A percentile compares a stretch with the other conserved stretches of the same genome.
These are phyloP conservation scores for Nannizziopsis barbatae DNA, from an alignment of 2,329 filamentous ascomycete genomes.

Conservation along the genomic window DNA sequence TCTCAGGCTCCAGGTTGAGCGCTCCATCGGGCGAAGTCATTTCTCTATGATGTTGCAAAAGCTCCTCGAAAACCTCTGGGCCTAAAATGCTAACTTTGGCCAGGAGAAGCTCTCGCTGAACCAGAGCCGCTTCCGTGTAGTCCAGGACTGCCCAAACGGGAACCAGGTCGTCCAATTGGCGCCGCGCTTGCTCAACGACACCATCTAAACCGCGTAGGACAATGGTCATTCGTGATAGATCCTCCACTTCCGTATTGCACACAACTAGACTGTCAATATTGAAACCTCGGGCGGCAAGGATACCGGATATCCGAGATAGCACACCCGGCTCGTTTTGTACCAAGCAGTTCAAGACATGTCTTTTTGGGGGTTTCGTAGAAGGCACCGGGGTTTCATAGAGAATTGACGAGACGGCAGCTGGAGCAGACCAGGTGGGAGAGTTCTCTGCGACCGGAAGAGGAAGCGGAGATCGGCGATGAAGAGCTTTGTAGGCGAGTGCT, in stretches of 20 bases:
- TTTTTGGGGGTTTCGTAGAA: conserved; percentile 72
- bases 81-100: conserved; percentile 95
- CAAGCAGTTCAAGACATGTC: conserved; percentile 93
- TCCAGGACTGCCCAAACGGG: conserved; percentile 97
- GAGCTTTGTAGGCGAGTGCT: conserved; percentile 91
- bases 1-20: conserved; percentile 28
- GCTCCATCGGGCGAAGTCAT: conserved; percentile 46
- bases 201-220: conserved; percentile 92
- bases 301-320: conserved; percentile 88
- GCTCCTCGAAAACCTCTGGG: conserved; percentile 95
- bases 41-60: conserved; percentile 89
- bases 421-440: conserved; percentile 72
- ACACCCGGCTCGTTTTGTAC: conserved; percentile 99
- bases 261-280: conserved; percentile 98
- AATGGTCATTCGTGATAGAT: conserved; percentile 97
- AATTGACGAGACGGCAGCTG: conserved; percentile 92
- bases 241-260: conserved; percentile 93
- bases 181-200: conserved; percentile 77
- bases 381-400: conserved; percentile 94
- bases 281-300: conserved; percentile 90
- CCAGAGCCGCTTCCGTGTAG: conserved; percentile 83
- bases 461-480: conserved; percentile 79
- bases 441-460: conserved; percentile 66
- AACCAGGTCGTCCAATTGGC: conserved; percentile 91
- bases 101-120: conserved; percentile 88